Percentiles rank a stretch among this genome's conserved stretches.
These are phyloP conservation scores for Escovopsis weberi DNA, from an alignment of 2,329 filamentous ascomycete species.

Conservation along the genomic window DNA sequence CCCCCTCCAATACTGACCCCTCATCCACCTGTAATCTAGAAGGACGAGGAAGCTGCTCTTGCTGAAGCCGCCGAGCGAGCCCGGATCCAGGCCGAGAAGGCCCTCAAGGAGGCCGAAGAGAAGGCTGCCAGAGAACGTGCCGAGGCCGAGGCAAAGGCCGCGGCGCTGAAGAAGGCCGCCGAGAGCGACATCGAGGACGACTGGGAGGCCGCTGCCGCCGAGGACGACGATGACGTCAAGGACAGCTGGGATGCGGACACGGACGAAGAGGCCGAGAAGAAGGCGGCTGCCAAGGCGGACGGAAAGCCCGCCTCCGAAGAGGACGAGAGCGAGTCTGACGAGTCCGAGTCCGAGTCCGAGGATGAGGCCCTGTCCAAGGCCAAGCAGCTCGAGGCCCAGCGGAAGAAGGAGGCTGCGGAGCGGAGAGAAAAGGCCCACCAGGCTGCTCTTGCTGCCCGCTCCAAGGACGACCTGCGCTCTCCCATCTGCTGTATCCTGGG, in stretches of 20 bases:
- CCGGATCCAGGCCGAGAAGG: constrained; percentile 50
- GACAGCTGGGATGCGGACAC: constrained; percentile 89
- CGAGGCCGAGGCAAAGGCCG: constrained; percentile 39
- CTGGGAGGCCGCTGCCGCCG: constrained; percentile 75
- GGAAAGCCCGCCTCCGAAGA: constrained; percentile 15
- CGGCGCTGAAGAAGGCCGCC: constrained; percentile 37
- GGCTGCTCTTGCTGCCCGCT: constrained; percentile 78
- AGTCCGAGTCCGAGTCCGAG: constrained; percentile 40
- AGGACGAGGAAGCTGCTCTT: constrained; percentile 64
- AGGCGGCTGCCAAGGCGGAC: constrained; percentile 12
- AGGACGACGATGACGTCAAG: constrained; percentile 60
- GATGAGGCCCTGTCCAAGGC: constrained; percentile 66
- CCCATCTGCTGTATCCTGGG: constrained; percentile 99
- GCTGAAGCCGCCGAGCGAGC: constrained; percentile 67
- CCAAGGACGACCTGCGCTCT: constrained; percentile 86
- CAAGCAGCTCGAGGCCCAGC: constrained; percentile 55
- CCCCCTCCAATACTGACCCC: constrained; percentile 2
- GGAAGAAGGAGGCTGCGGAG: constrained; percentile 80
- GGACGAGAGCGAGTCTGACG: constrained; percentile 17
- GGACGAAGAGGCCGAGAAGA: constrained; percentile 49
- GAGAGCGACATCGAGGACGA: constrained; percentile 60
- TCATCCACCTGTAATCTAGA: constrained; percentile 20
- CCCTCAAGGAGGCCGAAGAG: constrained; percentile 45
- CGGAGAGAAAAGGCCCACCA: constrained; percentile 82
- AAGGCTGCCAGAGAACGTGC: constrained; percentile 44